Base-by-base conservation (phyloP, 2,329 filamentous ascomycete genomes). In the Ramichloridium luteum region DNA sequence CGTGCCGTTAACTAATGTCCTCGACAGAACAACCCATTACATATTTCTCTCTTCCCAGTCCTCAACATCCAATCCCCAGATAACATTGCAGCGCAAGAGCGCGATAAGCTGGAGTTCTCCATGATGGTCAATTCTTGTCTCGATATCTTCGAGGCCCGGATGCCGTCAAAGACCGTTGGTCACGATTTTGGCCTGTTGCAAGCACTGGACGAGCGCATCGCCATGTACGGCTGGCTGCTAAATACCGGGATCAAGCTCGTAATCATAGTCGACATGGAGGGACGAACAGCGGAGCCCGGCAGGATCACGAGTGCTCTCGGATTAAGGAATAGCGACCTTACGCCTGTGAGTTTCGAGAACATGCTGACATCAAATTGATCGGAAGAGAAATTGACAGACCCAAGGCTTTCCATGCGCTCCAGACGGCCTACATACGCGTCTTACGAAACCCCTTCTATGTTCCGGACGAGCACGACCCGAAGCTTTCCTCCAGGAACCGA, bases 361-460 rank as follows among this genome's bases (percentile, higher is more conserved):
- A 6, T 4, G 15, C 14, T 2, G 4, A 29, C 20, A 23, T 23
- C n/a, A 8, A n/a, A 15, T 20, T 29, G 20, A 23, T 23, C n/a
- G 20, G 20, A 23, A 23, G 20, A 23, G n/a, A 23, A 8, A 23
- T 23, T 2, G 13, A 6, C 16, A 5, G 18, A 17, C 16, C 16
- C 20, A 23, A 80, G 76, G 74, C 90, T 15, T 98, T 98, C 53
- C 74, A 79, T 53, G 85, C 86, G 16, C 73, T 98, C 59, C 90
- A 96, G 61, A 77, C 72, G n/a, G 85, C 88, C 16, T 98, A 94
- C 50, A 80, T 96, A 36, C 67, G 74, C 39, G 63, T 98, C 31
- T 62, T 96, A 44, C 80, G 93, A 58, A 96, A 98, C 51, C 88
- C 88, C 0, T 98, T 98, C 59, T 96, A 86, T 57, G 76, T 80